Evolutionary conservation across 441 rosid genomes (phyloP).

Genomic region (Syzygium syzygioides): DNA sequence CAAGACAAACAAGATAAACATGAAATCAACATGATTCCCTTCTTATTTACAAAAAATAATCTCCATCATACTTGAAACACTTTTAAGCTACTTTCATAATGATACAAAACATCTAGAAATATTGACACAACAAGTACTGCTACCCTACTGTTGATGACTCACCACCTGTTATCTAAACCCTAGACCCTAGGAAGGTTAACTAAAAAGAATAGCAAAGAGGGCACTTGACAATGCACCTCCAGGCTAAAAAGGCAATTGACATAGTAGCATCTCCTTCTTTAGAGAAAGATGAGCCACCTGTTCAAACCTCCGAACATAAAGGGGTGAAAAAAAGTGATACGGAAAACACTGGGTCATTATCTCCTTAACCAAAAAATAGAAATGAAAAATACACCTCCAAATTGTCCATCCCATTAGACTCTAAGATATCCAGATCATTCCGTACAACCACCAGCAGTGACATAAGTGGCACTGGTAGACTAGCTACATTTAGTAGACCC

Average conservation of each 20-base stretch:
- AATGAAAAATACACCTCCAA: background rate
- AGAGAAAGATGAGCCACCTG: background rate
- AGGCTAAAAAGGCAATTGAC: background rate
- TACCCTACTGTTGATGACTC: background rate
- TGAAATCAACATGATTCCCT: background rate
- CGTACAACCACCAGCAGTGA: background rate
- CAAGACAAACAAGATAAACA: background rate
- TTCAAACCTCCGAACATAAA: background rate
- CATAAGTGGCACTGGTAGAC: background rate
- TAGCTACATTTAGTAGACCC: background rate
- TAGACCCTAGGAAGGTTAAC: background rate
- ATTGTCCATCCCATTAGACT: background rate
- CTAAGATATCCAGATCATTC: background rate
- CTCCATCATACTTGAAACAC: background rate
- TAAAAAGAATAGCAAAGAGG: background rate
- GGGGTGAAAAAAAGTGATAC: background rate
- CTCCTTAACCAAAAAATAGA: background rate
- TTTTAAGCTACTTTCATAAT: background rate
- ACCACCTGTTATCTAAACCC: background rate
- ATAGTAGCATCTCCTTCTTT: background rate
- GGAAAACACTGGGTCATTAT: background rate
- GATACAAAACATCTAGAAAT: background rate
- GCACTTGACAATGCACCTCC: background rate
- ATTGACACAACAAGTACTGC: background rate
- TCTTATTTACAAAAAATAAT: background rate